Evolutionary conservation across 2,329 filamentous ascomycete genomes (phyloP), one percentile per base, ranked within the genome.

Genomic region (Malbranchea cinnamomea): DNA sequence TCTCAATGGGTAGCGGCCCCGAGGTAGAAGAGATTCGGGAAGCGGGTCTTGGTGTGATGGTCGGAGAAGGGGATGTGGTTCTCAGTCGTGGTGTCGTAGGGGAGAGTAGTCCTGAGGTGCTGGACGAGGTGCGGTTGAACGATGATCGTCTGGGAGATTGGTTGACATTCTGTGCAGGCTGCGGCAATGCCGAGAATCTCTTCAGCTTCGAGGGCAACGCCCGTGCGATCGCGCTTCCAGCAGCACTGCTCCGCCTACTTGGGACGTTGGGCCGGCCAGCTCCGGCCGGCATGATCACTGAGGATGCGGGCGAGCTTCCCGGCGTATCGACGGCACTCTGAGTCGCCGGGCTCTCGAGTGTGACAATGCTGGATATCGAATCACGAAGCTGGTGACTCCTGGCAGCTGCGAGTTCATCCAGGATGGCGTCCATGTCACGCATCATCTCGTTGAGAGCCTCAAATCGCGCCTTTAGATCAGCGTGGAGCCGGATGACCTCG

Each of bases 311-410:
- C 4, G 75, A 79, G 56, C 72, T 81, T 26, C 74, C 72, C 0
- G 77, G 77, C 0, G 77, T 81, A 19, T 77, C 82, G 26, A 74
- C 57, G 26, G 70, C 68, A 44, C 80, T 87, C 37, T 67, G 74
- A 6, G 70, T 57, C 2, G 75, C 69, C 2, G 80, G 84, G 30
- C 72, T 68, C 47, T 91, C 83, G 41, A 80, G 80, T 2, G 82
- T 91, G 3, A 92, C 63, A 53, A 94, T 82, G 42, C 81, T 94
- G 0, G 85, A 94, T 33, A 95, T 78, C 0, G 87, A 94, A 52
- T 95, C 87, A 26, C 87, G 72, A 28, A 94, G 64, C 43, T 87
- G 79, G 47, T 84, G 79, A 30, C 71, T 74, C 39, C 67, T 68
- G 34, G 58, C 54, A 23, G 63, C 53, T 25, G 58, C 59, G 2